These are phyloP conservation scores for Penicillium sp. DNA, from an alignment of 2,329 filamentous ascomycete genomes.

Conservation along the genomic window DNA sequence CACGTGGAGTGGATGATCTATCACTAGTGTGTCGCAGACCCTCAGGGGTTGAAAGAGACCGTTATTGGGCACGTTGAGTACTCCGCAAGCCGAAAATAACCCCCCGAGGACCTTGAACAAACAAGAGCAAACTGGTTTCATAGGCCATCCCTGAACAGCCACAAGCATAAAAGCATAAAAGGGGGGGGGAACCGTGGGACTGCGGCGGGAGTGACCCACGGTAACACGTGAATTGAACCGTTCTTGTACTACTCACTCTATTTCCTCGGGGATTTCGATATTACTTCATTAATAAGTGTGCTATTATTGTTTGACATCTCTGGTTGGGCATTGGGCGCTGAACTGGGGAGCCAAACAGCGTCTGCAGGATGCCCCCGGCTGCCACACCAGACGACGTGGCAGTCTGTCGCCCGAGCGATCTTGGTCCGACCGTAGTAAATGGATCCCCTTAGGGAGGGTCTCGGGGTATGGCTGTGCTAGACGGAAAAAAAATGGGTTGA, in stretches of 20 bases:
- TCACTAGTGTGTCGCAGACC: slow-evolving; percentile 1
- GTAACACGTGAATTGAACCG: slow-evolving; percentile 3
- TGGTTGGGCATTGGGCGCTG: slow-evolving; percentile 17
- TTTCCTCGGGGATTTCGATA: not conserved
- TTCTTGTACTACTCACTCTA: slow-evolving; percentile 1
- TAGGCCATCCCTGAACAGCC: not conserved
- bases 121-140: not conserved
- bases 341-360: slow-evolving; percentile 6
- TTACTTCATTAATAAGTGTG: not conserved
- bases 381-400: slow-evolving; percentile 23
- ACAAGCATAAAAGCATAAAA: not conserved
- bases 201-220: slow-evolving; percentile 1
- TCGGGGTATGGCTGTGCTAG: slow-evolving; percentile 5
- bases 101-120: not conserved
- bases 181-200: not conserved
- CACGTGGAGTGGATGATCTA: not conserved
- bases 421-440: slow-evolving; percentile 9
- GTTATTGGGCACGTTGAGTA: not conserved
- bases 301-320: not conserved
- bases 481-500: not conserved
- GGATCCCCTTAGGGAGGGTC: not conserved
- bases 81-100: not conserved
- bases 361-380: slow-evolving; percentile 21
- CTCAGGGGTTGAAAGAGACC: not conserved
- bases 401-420: slow-evolving; percentile 11